Evolutionary conservation across 2,329 filamentous ascomycete genomes (phyloP).

Genomic region (Alternaria triticina): DNA sequence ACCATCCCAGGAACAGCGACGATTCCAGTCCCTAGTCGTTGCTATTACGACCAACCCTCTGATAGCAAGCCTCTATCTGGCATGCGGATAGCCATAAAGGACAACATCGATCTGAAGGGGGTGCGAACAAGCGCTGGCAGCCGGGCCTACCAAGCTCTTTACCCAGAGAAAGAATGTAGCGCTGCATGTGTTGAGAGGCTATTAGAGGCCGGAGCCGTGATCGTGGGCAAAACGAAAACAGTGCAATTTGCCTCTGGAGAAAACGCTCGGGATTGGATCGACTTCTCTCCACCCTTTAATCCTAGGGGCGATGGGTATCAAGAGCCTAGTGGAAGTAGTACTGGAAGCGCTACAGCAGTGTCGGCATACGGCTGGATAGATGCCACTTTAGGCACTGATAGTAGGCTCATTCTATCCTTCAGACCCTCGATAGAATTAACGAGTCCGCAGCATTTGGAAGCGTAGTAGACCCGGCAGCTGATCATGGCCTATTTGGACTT

Average conservation of each 20-base stretch:
- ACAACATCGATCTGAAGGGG: background rate
- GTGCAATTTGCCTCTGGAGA: background rate
- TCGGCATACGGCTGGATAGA: background rate
- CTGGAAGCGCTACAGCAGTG: background rate
- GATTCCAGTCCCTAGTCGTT: background rate
- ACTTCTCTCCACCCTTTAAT: background rate
- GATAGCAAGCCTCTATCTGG: background rate
- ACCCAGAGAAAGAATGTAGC: background rate
- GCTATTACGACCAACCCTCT: background rate
- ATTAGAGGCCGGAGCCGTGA: background rate
- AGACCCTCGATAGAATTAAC: rapidly evolving
- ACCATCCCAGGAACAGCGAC: background rate
- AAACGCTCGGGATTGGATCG: background rate
- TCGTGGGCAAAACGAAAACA: background rate
- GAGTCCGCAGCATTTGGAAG: background rate
- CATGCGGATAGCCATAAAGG: background rate
- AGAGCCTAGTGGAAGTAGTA: background rate
- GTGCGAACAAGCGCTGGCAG: background rate
- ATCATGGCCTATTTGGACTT: background rate
- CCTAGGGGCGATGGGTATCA: background rate
- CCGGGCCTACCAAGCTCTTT: background rate
- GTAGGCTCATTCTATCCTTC: background rate
- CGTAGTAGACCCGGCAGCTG: background rate
- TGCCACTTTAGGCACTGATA: background rate
- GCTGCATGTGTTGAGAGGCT: rapidly evolving